A percentile compares a stretch with the other conserved stretches of the same genome.
Evolutionary conservation across 495 filamentous ascomycete genomes (phyloP).

Genomic region (Annulohypoxylon nitens): DNA sequence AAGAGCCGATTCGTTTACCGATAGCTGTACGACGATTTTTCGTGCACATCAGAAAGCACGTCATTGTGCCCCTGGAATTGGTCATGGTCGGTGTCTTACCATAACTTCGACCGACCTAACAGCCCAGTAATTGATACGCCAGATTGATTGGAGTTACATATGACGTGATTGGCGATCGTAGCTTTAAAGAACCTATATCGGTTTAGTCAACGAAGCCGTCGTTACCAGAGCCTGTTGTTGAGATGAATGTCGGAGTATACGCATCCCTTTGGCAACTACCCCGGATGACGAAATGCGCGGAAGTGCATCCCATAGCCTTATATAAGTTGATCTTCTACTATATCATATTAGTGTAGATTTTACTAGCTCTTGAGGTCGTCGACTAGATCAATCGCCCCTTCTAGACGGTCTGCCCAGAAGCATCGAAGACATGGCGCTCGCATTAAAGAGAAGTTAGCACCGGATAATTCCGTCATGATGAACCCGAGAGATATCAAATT

Average conservation of each 20-base stretch:
- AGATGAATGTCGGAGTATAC: slow-evolving; percentile 1
- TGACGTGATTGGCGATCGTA: neutral
- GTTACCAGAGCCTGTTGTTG: neutral
- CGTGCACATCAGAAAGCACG: slow-evolving; percentile 32
- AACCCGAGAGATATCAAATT: neutral
- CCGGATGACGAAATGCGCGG: neutral
- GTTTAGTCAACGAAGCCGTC: slow-evolving; percentile 10
- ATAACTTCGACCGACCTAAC: neutral
- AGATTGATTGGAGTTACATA: neutral
- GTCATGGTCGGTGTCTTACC: slow-evolving; percentile 19
- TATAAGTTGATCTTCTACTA: neutral
- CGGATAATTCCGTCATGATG: neutral
- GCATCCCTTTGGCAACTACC: neutral
- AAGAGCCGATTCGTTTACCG: slow-evolving; percentile 25
- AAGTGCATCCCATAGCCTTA: neutral
- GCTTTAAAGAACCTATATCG: neutral
- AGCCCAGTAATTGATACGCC: neutral
- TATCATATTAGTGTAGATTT: neutral
- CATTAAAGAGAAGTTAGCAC: neutral
- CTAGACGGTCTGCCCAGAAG: neutral
- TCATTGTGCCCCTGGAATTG: slow-evolving; percentile 41
- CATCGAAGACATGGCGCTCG: neutral
- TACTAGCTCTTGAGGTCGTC: neutral
- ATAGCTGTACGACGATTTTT: slow-evolving; percentile 25
- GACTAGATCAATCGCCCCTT: neutral